Evolutionary conservation across 768 basidiomycete species (phyloP), one percentile per base, ranked within the genome.

Genomic region (Daedaleopsis sinensis): DNA sequence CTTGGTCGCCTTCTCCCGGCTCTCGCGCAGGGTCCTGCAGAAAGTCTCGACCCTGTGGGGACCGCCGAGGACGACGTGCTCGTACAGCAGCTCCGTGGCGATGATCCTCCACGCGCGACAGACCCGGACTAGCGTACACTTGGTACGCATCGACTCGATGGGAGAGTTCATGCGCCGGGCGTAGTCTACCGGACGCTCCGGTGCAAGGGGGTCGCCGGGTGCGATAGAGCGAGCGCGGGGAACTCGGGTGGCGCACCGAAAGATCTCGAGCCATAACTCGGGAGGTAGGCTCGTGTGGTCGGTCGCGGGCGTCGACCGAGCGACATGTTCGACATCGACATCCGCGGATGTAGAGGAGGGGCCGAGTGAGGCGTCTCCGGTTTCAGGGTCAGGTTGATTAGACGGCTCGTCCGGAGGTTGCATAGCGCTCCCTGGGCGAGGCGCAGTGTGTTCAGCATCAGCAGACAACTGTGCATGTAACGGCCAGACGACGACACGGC

Each of bases 211-310:
- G 68, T 84, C 77, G 52, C 79, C 65, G 10, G 80, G 80, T 21
- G 72, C 73, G 63, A 84, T 73, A 36, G 79, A 76, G 48, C 76
- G 73, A 47, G 79, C 71, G 9, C 72, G 73, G 62, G 81, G 78
- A 52, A 81, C 73, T 67, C 82, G 79, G 16, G 82, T 84, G 6
- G 82, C 79, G 67, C 82, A 83, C 57, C 82, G 78, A 69, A 85
- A 84, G 39, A 85, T 85, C 63, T 84, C 83, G 19, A 82, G 73
- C 80, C 82, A 83, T 42, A 85, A 67, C 61, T 85, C 83, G 18
- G 77, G 72, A 9, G 82, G 62, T 32, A 63, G 62, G 23, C 62
- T 63, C 32, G 58, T 46, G 52, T 63, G 59, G 65, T 63, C 56
- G 32, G 43, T 44, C 44, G 21, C 47, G 19, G 55, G 42, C 35